Base-by-base conservation (phyloP, 306 rosid species). In the Adenanthera pavonina region DNA sequence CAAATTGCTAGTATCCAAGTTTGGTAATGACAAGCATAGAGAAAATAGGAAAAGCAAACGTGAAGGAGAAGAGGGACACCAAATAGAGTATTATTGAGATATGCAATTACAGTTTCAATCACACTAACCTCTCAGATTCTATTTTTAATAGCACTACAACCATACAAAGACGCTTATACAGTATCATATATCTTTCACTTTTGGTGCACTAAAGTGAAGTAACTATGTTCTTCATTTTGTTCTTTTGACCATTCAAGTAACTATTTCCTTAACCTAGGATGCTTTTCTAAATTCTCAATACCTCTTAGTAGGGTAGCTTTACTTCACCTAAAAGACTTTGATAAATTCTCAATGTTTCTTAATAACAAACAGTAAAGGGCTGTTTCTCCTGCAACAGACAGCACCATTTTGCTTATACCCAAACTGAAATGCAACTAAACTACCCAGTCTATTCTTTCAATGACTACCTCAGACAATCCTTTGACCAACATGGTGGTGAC, bases 341-440 rank as follows among this genome's bases (percentile, higher is more conserved):
- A 30, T 30, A 30, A 30, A 38, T 62, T 57, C 35, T 20, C 1
- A 33, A 33, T 62, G 43, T 33, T 41, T 25, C 19, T 62, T 12
- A 62, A 13, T 9, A 64, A 19, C 62, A 8, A 19, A 16, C 59
- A 54, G 4, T 53, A 38, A 66, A 67, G 57, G 35, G 54, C 35
- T 20, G 69, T 47, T 68, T 43, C 59, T 54, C 53, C 59, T 38
- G 52, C 46, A 71, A 83, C 49, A 65, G 75, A 71, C 35, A 71
- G 44, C 52, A 48, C 44, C 61, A 46, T 54, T 56, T 61, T 72
- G 16, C 56, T 51, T 48, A 40, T 51, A 74, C 74, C 74, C 61
- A 68, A 74, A 79, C n/a, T 47, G 51, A 75, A 49, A 51, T 75
- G 72, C 19, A 84, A 30, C 52, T 46, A 36, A 25, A 48, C 59